Evolutionary conservation across 2,329 filamentous ascomycete genomes (phyloP).

Genomic region (Aureobasidium sp.): DNA sequence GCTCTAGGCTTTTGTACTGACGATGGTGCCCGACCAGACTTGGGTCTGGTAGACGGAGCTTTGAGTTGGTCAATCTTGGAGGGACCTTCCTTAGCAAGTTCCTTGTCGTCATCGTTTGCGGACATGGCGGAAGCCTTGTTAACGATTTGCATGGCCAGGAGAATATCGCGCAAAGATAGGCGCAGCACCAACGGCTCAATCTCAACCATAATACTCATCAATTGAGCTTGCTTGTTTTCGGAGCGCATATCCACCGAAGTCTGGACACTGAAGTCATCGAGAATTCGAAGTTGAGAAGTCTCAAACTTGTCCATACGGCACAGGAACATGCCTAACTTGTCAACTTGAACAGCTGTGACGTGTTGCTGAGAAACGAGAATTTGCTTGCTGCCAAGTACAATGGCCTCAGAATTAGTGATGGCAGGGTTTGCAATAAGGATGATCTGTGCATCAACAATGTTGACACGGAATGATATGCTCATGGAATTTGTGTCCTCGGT

Average conservation of each 20-base stretch:
- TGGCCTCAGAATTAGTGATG: constrained; percentile 83
- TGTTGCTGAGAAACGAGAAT: constrained; percentile 89
- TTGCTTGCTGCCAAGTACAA: constrained; percentile 90
- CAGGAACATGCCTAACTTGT: constrained; percentile 93
- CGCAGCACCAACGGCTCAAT: constrained; percentile 86
- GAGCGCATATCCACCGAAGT: constrained; percentile 71
- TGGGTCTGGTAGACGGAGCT: constrained; percentile 29
- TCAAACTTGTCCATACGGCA: constrained; percentile 98
- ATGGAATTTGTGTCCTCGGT: constrained; percentile 44
- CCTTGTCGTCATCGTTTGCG: constrained; percentile 39
- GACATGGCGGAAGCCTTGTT: constrained; percentile 84
- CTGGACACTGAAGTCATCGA: constrained; percentile 92
- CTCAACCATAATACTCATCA: constrained; percentile 75
- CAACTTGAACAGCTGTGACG: constrained; percentile 84
- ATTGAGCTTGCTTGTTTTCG: constrained; percentile 48
- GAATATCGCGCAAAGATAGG: constrained; percentile 85
- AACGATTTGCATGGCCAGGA: constrained; percentile 87
- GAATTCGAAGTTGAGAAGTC: constrained; percentile 75
- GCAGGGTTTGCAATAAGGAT: constrained; percentile 94
- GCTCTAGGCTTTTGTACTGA: constrained; percentile 34
- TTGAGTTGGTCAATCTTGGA: constrained; percentile 48
- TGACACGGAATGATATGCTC: constrained; percentile 79
- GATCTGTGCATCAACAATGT: constrained; percentile 91
- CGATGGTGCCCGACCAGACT: constrained; percentile 31
- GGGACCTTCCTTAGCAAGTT: constrained; percentile 44